Evolutionary conservation across 2,329 filamentous ascomycete species (phyloP).

Genomic region (Ascocoryne sarcoides): DNA sequence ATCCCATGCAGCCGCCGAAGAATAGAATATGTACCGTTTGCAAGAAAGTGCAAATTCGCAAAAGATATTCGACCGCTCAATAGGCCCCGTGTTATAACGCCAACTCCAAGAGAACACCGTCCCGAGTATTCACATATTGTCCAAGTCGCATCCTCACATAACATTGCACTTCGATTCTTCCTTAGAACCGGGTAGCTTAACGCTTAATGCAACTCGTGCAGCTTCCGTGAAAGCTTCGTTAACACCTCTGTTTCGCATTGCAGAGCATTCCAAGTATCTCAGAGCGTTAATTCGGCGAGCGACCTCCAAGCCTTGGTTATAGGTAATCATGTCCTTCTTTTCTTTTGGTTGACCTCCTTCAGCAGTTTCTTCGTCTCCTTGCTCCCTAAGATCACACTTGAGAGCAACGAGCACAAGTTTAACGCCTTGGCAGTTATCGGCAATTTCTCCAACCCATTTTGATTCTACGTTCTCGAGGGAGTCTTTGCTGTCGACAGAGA

Average conservation of each 20-base stretch:
- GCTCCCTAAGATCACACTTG: constrained; percentile 90
- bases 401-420: constrained; percentile 91
- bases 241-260: constrained; percentile 95
- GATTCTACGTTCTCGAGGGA: constrained; percentile 97
- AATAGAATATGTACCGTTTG: constrained; percentile 10
- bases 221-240: constrained; percentile 99
- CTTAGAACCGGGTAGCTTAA: constrained; percentile 49
- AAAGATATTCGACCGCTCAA: constrained; percentile 8
- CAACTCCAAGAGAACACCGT: constrained; percentile 4
- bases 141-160: constrained; percentile 37
- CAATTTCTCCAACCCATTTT: constrained; percentile 97
- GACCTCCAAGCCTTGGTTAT: constrained; percentile 84
- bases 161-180: constrained; percentile 52
- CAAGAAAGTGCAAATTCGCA: constrained; percentile 5
- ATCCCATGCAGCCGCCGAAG: background rate
- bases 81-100: constrained; percentile 7
- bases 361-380: constrained; percentile 50
- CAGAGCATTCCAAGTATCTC: constrained; percentile 95
- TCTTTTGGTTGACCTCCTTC: constrained; percentile 41
- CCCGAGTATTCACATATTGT: background rate
- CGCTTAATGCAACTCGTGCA: constrained; percentile 78
- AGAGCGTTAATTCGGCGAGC: constrained; percentile 86
- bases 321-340: constrained; percentile 71
- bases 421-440: constrained; percentile 92
- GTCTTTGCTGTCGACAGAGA: constrained; percentile 91